These are phyloP conservation scores for Tetrastigma voinierianum DNA, from an alignment of 164 flowering plant species.

Conservation along the genomic window DNA sequence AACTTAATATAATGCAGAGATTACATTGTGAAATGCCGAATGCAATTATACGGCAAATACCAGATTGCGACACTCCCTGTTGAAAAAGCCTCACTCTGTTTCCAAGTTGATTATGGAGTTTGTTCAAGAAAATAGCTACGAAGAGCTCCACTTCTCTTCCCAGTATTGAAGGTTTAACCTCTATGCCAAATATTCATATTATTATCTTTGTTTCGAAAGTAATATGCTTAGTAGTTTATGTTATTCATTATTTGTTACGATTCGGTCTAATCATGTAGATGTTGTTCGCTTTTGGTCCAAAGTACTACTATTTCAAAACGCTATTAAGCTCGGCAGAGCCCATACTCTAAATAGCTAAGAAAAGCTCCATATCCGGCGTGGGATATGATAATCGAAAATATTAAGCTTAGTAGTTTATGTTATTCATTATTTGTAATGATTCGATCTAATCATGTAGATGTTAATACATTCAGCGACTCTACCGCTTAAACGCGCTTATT, in stretches of 20 bases:
- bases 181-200: neutral
- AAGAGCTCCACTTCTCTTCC: constrained; percentile 12
- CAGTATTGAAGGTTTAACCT: neutral
- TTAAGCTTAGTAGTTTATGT: no score
- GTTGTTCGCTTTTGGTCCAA: no score
- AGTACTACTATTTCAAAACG: no score
- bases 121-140: constrained; percentile 21
- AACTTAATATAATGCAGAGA: constrained; percentile 49
- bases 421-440: no score
- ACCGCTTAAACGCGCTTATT: no score
- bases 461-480: no score
- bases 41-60: constrained; percentile 58
- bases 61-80: constrained; percentile 91
- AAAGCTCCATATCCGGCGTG: no score
- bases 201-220: neutral
- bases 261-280: no score
- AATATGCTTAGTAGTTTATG: neutral
- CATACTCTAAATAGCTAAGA: no score
- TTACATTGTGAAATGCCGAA: constrained; percentile 66
- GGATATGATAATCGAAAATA: no score
- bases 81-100: constrained; percentile 62
- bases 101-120: constrained; percentile 62
- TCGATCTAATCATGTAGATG: no score
- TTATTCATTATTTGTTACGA: neutral
- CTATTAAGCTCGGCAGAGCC: no score